Base-by-base conservation (phyloP, 139 green algal species). In the Picochlorum sp. region DNA sequence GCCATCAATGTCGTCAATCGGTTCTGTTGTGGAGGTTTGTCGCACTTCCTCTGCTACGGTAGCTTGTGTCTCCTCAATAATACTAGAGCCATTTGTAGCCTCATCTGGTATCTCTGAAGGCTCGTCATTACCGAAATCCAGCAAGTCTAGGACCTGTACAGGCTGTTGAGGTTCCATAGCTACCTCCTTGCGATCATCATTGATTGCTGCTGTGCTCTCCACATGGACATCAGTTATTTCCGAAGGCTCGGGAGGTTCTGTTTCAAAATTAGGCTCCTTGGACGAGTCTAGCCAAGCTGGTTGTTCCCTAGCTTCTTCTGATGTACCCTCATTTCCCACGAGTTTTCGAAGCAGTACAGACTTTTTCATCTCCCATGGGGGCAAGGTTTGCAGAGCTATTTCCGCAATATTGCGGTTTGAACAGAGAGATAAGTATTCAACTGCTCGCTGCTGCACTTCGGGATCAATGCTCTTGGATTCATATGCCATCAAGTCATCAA, bases 361-460 rank as follows among this genome's bases (percentile, higher is more conserved):
- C 73, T 84, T 76, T 30, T 82, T 72, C 65, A 80, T 81, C 37
- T 87, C 78, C 88, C 88, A 95, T 37, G 75, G 78, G 10, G 88
- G 88, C 80, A 94, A 86, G 23, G 85, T 81, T 57, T 86, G 76
- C 41, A 95, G 64, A 62, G 87, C 90, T 15, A 44, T 38, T 45
- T 23, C 6, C 30, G 73, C 60, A 30, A 49, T 59, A 10, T 74
- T 76, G 21, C 79, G 69, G 2, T 70, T 28, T 15, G 49, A 45
- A 11, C 63, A 59, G 50, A 95, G 66, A 50, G 76, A 81, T 56
- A 80, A 47, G 68, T 97, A 98, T 84, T 98, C 92, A 15, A 88
- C 73, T 18, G 88, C 88, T 4, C 92, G 76, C 83, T 98, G 94
- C 76, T 97, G 89, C 77, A 98, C 74, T 71, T 98, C 93, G 1